These are phyloP conservation scores for Penicillium sp. DNA, from an alignment of 2,329 filamentous ascomycete genomes.

Conservation along the genomic window DNA sequence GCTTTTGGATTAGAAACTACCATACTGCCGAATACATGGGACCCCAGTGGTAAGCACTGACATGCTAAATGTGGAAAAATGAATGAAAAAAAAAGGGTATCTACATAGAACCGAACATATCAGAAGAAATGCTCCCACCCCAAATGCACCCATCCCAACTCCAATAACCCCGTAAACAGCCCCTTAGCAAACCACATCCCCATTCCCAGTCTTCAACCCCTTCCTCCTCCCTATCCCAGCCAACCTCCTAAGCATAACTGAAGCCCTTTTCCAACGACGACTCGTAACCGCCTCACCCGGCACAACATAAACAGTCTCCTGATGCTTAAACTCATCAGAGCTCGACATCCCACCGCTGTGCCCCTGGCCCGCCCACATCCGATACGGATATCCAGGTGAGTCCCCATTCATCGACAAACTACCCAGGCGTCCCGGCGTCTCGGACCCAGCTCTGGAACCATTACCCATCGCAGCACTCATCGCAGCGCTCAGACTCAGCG, in stretches of 20 bases:
- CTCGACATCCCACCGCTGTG: neutral
- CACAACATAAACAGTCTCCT: constrained; percentile 9
- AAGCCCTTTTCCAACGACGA: constrained; percentile 15
- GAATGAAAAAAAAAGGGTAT: neutral
- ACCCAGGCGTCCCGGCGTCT: neutral
- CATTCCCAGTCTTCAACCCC: neutral
- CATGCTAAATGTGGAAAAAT: neutral
- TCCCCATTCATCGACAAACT: neutral
- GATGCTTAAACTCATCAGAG: constrained; percentile 4
- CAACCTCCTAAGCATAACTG: constrained; percentile 20
- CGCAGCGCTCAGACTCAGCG: too few species aligned
- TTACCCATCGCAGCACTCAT: neutral
- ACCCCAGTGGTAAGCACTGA: neutral
- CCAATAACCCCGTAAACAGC: neutral
- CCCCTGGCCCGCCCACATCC: neutral
- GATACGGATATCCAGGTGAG: neutral
- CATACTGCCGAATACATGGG: too few species aligned
- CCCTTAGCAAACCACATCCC: neutral
- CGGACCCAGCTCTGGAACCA: neutral
- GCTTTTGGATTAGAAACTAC: neutral
- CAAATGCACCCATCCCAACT: neutral
- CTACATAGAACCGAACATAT: neutral
- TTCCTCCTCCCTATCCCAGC: constrained; percentile 15
- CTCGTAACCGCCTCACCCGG: neutral
- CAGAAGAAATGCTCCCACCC: neutral